These are phyloP conservation scores for Dryas alaskensis DNA, from an alignment of 306 rosid species.

Conservation along the genomic window DNA sequence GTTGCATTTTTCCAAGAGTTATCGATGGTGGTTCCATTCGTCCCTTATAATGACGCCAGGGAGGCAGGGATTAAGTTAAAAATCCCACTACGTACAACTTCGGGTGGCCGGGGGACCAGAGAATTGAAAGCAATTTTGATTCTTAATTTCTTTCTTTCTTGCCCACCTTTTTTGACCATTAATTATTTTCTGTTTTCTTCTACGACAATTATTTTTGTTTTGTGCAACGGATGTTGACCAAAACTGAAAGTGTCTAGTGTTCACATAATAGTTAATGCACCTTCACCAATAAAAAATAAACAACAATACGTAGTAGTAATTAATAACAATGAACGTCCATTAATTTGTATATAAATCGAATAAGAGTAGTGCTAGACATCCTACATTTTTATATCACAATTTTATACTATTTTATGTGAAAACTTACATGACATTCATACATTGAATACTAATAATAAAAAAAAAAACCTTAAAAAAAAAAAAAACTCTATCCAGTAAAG, in stretches of 20 bases:
- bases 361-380: no score
- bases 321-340: no score
- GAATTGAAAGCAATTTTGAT: conserved; percentile 1
- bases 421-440: no score
- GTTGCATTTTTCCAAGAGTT: not conserved
- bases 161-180: conserved; percentile 44
- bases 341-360: no score
- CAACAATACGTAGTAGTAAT: no score
- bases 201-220: not conserved
- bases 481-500: no score
- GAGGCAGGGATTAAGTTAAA: not conserved
- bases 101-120: conserved; percentile 1
- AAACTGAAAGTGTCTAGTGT: not conserved
- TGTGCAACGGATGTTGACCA: conserved; percentile 18
- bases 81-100: not conserved
- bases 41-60: not conserved
- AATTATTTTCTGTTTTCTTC: not conserved
- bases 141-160: not conserved
- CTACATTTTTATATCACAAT: no score
- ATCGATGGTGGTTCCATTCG: not conserved
- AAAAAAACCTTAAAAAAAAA: no score
- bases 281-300: not conserved
- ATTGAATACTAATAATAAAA: no score
- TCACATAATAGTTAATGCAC: not conserved
- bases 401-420: no score